These are phyloP conservation scores for Sapria himalayana DNA, from an alignment of 345 rosid genomes.

Conservation along the genomic window DNA sequence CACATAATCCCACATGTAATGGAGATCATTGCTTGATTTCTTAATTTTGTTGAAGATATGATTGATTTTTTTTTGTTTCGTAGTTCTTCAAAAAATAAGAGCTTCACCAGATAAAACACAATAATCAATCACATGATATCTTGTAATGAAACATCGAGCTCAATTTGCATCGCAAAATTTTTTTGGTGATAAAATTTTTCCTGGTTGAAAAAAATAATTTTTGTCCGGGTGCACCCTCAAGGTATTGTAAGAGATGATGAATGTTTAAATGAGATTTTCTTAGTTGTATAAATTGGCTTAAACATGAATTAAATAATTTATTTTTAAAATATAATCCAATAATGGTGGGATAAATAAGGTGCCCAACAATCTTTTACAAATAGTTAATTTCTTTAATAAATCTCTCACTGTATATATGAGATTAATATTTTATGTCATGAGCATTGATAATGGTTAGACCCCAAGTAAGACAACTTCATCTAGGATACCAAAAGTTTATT, in stretches of 20 bases:
- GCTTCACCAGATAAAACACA: no score
- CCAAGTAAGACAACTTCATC: conserved; percentile 6
- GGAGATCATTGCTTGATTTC: no score
- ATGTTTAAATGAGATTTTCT: not conserved
- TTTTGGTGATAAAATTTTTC: no score
- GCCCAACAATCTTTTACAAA: not conserved
- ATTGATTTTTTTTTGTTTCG: no score
- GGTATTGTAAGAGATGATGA: not conserved
- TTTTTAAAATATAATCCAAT: no score
- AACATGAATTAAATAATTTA: not conserved
- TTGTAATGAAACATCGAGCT: no score
- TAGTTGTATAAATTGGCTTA: not conserved
- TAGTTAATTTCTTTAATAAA: not conserved
- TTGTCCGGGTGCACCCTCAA: not conserved
- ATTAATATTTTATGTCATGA: not conserved
- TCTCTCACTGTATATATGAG: not conserved
- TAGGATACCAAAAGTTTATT: conserved; percentile 4
- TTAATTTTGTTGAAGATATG: no score
- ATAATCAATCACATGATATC: no score
- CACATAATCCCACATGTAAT: no score
- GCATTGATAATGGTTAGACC: conserved; percentile 3
- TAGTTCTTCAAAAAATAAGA: no score
- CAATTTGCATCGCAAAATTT: no score
- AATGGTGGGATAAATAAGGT: not conserved
- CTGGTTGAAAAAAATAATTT: no score